These are phyloP conservation scores for Monosporascus sp. DNA, from an alignment of 2,329 filamentous ascomycete genomes.

Conservation along the genomic window DNA sequence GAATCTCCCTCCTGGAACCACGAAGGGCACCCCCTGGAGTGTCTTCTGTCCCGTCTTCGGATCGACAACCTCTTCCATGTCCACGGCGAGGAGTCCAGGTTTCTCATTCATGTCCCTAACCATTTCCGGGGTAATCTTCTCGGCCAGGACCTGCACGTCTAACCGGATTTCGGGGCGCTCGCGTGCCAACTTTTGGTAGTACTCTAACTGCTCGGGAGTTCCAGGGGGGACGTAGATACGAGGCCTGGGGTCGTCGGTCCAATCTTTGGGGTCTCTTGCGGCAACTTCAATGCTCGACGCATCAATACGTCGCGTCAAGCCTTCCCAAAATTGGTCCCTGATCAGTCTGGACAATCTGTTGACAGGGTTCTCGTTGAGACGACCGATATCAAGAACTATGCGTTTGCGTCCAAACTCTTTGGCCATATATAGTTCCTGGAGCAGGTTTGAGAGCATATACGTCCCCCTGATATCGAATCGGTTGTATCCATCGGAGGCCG, in stretches of 20 bases:
- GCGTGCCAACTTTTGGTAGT: slow-evolving; percentile 75
- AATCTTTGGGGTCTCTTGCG: slow-evolving; percentile 88
- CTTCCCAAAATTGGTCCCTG: slow-evolving; percentile 86
- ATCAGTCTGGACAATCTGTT: slow-evolving; percentile 82
- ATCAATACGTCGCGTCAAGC: slow-evolving; percentile 84
- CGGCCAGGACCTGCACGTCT: slow-evolving; percentile 76
- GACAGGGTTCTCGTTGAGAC: slow-evolving; percentile 93
- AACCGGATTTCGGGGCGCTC: slow-evolving; percentile 78
- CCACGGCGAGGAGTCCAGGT: slow-evolving; percentile 84
- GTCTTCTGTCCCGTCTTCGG: slow-evolving; percentile 63
- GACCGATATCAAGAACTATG: slow-evolving; percentile 84
- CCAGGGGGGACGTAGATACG: slow-evolving; percentile 86
- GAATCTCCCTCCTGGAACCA: slow-evolving; percentile 96
- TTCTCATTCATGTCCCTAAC: slow-evolving; percentile 80
- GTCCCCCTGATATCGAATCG: slow-evolving; percentile 89
- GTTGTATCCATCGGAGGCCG: slow-evolving; percentile 79
- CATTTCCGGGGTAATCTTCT: slow-evolving; percentile 73
- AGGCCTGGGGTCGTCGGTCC: slow-evolving; percentile 83
- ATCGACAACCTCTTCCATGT: slow-evolving; percentile 72
- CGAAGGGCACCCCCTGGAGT: slow-evolving; percentile 79
- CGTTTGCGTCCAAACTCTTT: slow-evolving; percentile 85
- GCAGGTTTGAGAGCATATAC: slow-evolving; percentile 93
- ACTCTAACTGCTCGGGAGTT: slow-evolving; percentile 81
- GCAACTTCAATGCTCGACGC: slow-evolving; percentile 81
- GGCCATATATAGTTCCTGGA: slow-evolving; percentile 90